phyloP scores from a whole-genome alignment of 805 yeast genomes.

The Ogataea nitratoaversa region DNA sequence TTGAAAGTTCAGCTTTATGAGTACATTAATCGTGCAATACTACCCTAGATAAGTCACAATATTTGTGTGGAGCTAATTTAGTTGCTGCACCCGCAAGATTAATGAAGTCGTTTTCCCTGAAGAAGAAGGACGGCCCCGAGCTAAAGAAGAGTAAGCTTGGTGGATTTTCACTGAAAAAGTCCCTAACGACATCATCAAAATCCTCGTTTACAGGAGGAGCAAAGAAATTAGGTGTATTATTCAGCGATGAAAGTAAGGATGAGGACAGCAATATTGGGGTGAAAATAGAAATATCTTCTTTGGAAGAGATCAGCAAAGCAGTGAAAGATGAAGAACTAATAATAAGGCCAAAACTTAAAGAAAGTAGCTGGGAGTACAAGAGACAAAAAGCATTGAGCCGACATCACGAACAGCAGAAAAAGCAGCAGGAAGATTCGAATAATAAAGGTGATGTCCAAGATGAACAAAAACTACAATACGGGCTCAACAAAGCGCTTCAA shows the following conservation, averaged over 20 bases:
- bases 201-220: not conserved
- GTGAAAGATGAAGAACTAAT: conserved; percentile 14
- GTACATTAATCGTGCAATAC: no score
- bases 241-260: conserved; percentile 5
- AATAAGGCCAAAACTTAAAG: conserved; percentile 15
- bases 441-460: not conserved
- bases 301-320: conserved; percentile 17
- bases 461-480: conserved; percentile 18
- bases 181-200: conserved; percentile 1
- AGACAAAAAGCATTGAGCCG: conserved; percentile 9
- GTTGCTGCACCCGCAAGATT: no score
- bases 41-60: no score
- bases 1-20: no score
- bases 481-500: conserved; percentile 17
- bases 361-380: conserved; percentile 23
- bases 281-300: conserved; percentile 31
- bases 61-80: no score
- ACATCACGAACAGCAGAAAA: no score
- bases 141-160: conserved; percentile 21
- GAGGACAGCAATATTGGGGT: conserved; percentile 7
- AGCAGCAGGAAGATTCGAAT: not conserved
- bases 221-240: conserved; percentile 6
- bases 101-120: conserved; percentile 38
- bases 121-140: conserved; percentile 21
- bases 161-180: conserved; percentile 32